phyloP scores from a whole-genome alignment of 2,329 filamentous ascomycete genomes.

The Arthrobotrys entomopaga region DNA sequence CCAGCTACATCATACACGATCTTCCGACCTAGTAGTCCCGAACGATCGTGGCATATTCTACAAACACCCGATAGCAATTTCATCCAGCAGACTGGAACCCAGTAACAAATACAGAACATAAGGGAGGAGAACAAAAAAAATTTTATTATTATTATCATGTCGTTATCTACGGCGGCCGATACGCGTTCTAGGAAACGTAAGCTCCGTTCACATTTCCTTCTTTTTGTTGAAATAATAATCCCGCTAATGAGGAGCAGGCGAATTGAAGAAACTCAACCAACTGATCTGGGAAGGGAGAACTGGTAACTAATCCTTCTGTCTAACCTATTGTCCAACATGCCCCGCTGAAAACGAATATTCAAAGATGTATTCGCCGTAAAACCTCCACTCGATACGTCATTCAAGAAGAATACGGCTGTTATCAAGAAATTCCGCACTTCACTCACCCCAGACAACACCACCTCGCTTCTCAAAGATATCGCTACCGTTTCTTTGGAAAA shows the following conservation, averaged over 20 bases:
- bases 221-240: slow-evolving; percentile 18
- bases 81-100: slow-evolving; percentile 21
- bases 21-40: slow-evolving; percentile 50
- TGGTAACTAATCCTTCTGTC: slow-evolving; percentile 11
- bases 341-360: slow-evolving; percentile 8
- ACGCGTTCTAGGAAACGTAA: slow-evolving; percentile 55
- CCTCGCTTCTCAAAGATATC: slow-evolving; percentile 58
- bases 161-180: slow-evolving; percentile 42
- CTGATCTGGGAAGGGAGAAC: slow-evolving; percentile 52
- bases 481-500: slow-evolving; percentile 59
- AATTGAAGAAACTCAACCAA: slow-evolving; percentile 52
- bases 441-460: slow-evolving; percentile 57
- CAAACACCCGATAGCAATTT: slow-evolving; percentile 1
- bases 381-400: slow-evolving; percentile 58
- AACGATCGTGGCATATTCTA: slow-evolving; percentile 47
- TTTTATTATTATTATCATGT: no score
- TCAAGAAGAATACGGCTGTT: slow-evolving; percentile 60
- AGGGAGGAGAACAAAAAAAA: background rate
- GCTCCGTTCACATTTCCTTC: background rate
- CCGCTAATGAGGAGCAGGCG: slow-evolving; percentile 23
- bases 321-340: background rate
- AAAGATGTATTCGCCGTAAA: slow-evolving; percentile 58
- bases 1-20: slow-evolving; percentile 50
- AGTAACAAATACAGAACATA: slow-evolving; percentile 7
- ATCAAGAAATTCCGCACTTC: slow-evolving; percentile 59